Percentiles rank a stretch among this genome's conserved stretches.
These are phyloP conservation scores for Umbellularia californica DNA, from an alignment of 164 flowering plant species.

Conservation along the genomic window DNA sequence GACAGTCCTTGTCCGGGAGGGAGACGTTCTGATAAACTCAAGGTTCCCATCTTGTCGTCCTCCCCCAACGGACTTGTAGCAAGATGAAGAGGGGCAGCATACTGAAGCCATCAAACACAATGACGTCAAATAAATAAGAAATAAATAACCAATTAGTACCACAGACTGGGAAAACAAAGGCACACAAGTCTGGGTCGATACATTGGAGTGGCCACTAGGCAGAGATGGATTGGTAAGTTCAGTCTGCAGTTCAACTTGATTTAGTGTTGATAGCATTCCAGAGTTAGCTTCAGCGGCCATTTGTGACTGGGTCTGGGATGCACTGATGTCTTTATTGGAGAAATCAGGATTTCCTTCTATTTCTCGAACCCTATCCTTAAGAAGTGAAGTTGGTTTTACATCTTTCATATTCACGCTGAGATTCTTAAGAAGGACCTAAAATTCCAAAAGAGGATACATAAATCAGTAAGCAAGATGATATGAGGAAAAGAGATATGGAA, in stretches of 20 bases:
- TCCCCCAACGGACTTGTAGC: slow-evolving; percentile 54
- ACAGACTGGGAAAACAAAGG: neutral
- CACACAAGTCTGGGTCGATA: slow-evolving; percentile 55
- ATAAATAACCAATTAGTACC: neutral
- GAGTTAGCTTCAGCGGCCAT: slow-evolving; percentile 62
- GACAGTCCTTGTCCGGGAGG: slow-evolving; percentile 71
- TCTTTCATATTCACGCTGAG: slow-evolving; percentile 89
- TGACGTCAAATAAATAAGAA: neutral
- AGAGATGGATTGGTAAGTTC: slow-evolving; percentile 58
- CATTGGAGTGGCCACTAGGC: slow-evolving; percentile 53
- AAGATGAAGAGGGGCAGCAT: slow-evolving; percentile 62
- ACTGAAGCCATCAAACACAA: slow-evolving; percentile 34
- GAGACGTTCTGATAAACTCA: slow-evolving; percentile 71
- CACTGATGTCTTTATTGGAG: slow-evolving; percentile 76
- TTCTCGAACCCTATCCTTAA: slow-evolving; percentile 76
- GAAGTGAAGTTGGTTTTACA: slow-evolving; percentile 71
- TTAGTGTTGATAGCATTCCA: slow-evolving; percentile 43
- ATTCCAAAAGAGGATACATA: slow-evolving; percentile 7
- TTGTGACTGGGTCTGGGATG: slow-evolving; percentile 66
- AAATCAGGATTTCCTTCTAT: slow-evolving; percentile 98
- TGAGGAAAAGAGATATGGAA: neutral
- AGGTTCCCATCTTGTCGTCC: slow-evolving; percentile 74
- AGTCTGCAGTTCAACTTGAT: slow-evolving; percentile 72
- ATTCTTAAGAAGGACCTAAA: slow-evolving; percentile 83
- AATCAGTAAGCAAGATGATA: neutral